Base-by-base conservation (phyloP, 192 early-diverging fungal genomes). In the Umbelopsis ramanniana region DNA sequence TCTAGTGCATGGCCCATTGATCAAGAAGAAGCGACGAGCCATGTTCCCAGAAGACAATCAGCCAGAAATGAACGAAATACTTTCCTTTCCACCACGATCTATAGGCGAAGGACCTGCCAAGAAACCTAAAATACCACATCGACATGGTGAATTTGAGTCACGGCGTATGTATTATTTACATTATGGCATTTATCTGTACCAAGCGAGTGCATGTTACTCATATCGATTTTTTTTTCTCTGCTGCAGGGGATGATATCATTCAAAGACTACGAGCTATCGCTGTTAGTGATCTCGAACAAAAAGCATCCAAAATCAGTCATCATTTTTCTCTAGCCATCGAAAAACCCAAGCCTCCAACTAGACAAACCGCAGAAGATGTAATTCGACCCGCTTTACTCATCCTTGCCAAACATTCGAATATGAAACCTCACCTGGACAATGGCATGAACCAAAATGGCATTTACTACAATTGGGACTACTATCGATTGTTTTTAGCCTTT, bases 361-460 rank as follows among this genome's bases (percentile, higher is more conserved):
- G 57, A 37, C 68, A 72, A n/a, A 47, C 73, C 22, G 72, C 77
- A 26, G 60, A 70, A 38, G 70, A 76, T 6, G 35, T 63, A 0
- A 45, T 79, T 10, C 46, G 29, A 40, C 78, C 73, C 2, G 60
- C 73, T 24, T 35, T 75, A 22, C 12, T 22, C 1, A 69, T 75
- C 12, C 67, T 79, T 9, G 63, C 67, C 6, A 50, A 35, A 29
- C 78, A 74, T 12, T 68, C 73, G 48, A 79, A 75, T 33, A 75
- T 72, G 74, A 79, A 79, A 46, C 78, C 78, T 11, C 78, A 79
- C 35, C 33, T 75, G 12, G 78, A 75, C 47, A 79, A 79, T 23
- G 78, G 78, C 5, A 79, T 79, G 78, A 79, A 79, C 46, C 78
- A 79, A 48, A 75, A 79, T 52, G 78, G 78, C 17, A 79, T 79